phyloP scores from a whole-genome alignment of 306 rosid species.

The Trichosanthes cucumerina region DNA sequence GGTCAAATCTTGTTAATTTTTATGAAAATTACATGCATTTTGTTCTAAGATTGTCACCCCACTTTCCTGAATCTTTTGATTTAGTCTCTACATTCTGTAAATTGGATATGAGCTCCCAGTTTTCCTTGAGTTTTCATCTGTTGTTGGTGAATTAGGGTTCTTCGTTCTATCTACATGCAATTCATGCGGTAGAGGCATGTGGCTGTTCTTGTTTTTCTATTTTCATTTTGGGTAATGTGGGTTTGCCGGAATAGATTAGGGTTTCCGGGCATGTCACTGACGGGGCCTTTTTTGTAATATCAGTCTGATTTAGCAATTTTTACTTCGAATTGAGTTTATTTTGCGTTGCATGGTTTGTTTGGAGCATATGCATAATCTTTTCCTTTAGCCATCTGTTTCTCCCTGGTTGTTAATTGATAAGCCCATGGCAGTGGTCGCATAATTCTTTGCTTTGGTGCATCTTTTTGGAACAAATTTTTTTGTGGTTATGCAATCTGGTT shows the following conservation, averaged over 20 bases:
- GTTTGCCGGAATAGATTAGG: background rate
- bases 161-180: background rate
- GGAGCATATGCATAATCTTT: background rate
- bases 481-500: background rate
- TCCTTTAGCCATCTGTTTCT: background rate
- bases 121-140: background rate
- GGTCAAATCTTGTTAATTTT: background rate
- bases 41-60: background rate
- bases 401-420: background rate
- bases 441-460: background rate
- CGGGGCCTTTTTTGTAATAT: background rate
- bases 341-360: background rate
- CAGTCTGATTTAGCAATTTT: background rate
- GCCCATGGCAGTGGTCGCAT: background rate
- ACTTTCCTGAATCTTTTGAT: background rate
- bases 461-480: background rate
- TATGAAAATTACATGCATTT: background rate
- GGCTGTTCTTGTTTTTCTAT: background rate
- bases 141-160: slow-evolving; percentile 1
- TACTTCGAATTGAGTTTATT: background rate
- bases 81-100: background rate
- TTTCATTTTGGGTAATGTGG: background rate
- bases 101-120: background rate
- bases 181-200: background rate
- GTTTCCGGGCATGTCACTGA: background rate